A percentile compares a stretch with the other conserved stretches of the same genome.
phyloP scores from a whole-genome alignment of 2,329 filamentous ascomycete genomes.

The Fusarium irregulare region DNA sequence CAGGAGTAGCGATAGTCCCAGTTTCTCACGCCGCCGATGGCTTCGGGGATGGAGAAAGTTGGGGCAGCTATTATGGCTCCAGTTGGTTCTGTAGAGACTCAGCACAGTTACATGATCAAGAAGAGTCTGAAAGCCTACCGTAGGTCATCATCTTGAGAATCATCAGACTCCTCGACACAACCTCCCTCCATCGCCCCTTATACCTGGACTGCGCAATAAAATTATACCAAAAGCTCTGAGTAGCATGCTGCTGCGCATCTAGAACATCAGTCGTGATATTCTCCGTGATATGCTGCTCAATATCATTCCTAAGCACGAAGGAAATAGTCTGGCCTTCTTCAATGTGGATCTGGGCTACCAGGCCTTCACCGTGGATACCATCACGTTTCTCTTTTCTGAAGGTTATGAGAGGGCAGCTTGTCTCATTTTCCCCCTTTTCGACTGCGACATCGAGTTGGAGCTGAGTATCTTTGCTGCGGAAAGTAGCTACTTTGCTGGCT shows the following conservation, averaged over 20 bases:
- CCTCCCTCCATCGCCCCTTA: constrained; percentile 77
- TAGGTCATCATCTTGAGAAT: constrained; percentile 82
- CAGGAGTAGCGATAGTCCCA: constrained; percentile 83
- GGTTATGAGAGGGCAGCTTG: constrained; percentile 61
- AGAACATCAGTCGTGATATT: constrained; percentile 69
- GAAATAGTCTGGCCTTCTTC: constrained; percentile 75
- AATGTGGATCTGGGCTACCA: constrained; percentile 69
- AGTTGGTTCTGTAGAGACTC: constrained; percentile 67
- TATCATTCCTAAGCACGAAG: constrained; percentile 74
- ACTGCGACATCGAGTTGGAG: constrained; percentile 76
- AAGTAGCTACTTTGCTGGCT: constrained; percentile 70
- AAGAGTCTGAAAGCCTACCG: constrained; percentile 37
- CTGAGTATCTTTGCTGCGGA: constrained; percentile 67
- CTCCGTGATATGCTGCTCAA: constrained; percentile 66
- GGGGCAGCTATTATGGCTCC: constrained; percentile 81
- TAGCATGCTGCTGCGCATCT: constrained; percentile 73
- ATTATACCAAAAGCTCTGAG: constrained; percentile 77
- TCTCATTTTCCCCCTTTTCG: constrained; percentile 61
- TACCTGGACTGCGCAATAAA: constrained; percentile 79
- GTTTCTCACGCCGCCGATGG: constrained; percentile 74
- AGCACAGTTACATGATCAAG: neutral
- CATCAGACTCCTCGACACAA: constrained; percentile 76
- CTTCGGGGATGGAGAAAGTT: constrained; percentile 81
- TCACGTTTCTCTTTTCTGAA: constrained; percentile 66
- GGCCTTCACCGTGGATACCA: constrained; percentile 69